These are phyloP conservation scores for Quercus robur DNA, from an alignment of 306 rosid species.

Conservation along the genomic window DNA sequence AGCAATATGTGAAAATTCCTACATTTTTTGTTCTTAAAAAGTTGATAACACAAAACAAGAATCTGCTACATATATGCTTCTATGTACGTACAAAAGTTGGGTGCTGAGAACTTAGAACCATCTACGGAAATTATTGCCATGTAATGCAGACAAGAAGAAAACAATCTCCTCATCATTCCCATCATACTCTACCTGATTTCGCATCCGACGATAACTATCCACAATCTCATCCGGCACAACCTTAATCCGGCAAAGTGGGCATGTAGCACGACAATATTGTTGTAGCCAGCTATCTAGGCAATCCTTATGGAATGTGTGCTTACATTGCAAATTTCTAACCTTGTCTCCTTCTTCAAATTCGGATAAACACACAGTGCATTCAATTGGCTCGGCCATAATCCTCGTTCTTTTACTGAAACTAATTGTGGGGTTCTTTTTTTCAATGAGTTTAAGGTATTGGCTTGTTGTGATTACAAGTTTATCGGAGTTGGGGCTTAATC, in stretches of 20 bases:
- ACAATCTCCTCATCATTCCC: conserved; percentile 52
- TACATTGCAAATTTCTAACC: conserved; percentile 61
- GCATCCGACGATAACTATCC: conserved; percentile 44
- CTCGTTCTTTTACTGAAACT: conserved; percentile 21
- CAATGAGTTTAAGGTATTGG: conserved; percentile 68
- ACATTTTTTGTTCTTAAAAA: background rate
- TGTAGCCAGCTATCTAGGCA: conserved; percentile 86
- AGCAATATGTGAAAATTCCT: background rate
- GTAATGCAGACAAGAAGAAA: conserved; percentile 57
- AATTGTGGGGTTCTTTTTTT: conserved; percentile 62
- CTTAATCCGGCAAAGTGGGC: conserved; percentile 83
- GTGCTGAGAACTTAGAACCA: conserved; percentile 29
- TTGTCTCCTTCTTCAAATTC: conserved; percentile 78
- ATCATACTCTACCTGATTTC: conserved; percentile 56
- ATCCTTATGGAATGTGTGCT: conserved; percentile 76
- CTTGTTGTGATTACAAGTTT: conserved; percentile 47
- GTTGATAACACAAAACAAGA: background rate
- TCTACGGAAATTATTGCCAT: conserved; percentile 49
- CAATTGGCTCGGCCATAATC: conserved; percentile 13
- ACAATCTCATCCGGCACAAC: conserved; percentile 73
- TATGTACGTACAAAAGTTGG: background rate
- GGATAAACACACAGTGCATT: conserved; percentile 75
- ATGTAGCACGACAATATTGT: conserved; percentile 57
- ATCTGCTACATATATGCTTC: background rate
- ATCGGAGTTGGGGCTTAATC: conserved; percentile 36